A percentile compares a stretch with the other conserved stretches of the same genome.
Conservation (phyloP, 2,329 filamentous ascomycete genomes). For the Fusarium sp. region DNA sequence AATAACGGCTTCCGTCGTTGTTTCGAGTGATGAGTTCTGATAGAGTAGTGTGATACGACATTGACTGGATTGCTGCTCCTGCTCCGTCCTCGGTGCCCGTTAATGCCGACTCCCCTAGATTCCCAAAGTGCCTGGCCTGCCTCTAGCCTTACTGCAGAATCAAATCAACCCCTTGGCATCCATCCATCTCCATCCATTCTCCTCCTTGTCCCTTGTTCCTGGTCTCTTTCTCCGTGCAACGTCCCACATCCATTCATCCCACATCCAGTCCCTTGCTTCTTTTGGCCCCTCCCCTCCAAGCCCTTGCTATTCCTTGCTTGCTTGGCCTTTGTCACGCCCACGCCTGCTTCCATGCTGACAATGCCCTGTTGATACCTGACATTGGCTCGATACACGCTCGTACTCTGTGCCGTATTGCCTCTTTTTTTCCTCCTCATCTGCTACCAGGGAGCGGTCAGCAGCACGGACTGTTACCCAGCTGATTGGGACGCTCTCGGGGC, state of each 20-base stretch:
- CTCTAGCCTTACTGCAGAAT: conserved; percentile 4
- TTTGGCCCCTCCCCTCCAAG: conserved; percentile 18
- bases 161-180: background rate
- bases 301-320: conserved; percentile 1
- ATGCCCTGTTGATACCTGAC: conserved; percentile 23
- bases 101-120: conserved; percentile 12
- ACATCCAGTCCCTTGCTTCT: conserved; percentile 37
- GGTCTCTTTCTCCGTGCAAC: conserved; percentile 19
- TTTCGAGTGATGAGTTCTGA: background rate
- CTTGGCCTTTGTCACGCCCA: conserved; percentile 20
- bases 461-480: conserved; percentile 28
- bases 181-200: background rate
- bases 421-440: background rate
- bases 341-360: conserved; percentile 6
- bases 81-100: background rate
- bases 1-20: background rate
- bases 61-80: background rate
- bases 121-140: conserved; percentile 6
- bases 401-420: background rate
- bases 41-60: background rate
- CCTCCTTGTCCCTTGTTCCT: conserved; percentile 35
- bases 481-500: conserved; percentile 37
- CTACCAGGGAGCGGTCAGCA: conserved; percentile 28
- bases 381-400: conserved; percentile 14
- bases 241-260: conserved; percentile 20